phyloP scores from a whole-genome alignment of 768 basidiomycete species.

The Cyclocybe aegerita region DNA sequence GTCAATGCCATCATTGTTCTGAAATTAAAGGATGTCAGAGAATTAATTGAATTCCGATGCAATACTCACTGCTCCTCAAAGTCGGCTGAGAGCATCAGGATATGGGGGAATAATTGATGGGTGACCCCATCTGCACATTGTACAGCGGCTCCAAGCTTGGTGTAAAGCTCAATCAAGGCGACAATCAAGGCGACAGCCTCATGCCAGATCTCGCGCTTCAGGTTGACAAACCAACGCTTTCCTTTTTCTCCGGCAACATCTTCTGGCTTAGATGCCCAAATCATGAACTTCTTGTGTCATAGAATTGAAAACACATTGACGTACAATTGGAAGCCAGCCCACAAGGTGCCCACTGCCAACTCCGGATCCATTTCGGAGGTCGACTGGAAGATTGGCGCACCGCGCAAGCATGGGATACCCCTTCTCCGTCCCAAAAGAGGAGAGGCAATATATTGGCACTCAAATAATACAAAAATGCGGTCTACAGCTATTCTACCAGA shows the following conservation, averaged over 20 bases:
- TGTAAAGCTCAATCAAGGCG: slow-evolving; percentile 15
- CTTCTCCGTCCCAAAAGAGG: no score
- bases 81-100: slow-evolving; percentile 35
- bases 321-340: slow-evolving; percentile 37
- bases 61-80: slow-evolving; percentile 39
- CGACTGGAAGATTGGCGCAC: slow-evolving; percentile 28
- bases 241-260: slow-evolving; percentile 27
- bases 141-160: no score
- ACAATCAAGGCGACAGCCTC: slow-evolving; percentile 25
- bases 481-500: no score
- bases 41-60: no score
- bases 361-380: slow-evolving; percentile 30
- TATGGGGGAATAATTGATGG: slow-evolving; percentile 24
- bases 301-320: slow-evolving; percentile 2
- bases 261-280: slow-evolving; percentile 19
- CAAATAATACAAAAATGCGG: no score
- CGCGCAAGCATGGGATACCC: slow-evolving; percentile 9
- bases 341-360: slow-evolving; percentile 32
- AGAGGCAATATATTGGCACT: no score
- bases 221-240: slow-evolving; percentile 27
- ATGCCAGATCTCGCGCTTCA: slow-evolving; percentile 39
- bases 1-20: slow-evolving; percentile 39
- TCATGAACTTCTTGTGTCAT: neutral
- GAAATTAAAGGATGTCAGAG: neutral
- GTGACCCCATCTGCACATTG: slow-evolving; percentile 12